Percentiles rank a stretch among this genome's conserved stretches.
Conservation (phyloP, 805 yeast genomes). For the Metschnikowia lunata region DNA sequence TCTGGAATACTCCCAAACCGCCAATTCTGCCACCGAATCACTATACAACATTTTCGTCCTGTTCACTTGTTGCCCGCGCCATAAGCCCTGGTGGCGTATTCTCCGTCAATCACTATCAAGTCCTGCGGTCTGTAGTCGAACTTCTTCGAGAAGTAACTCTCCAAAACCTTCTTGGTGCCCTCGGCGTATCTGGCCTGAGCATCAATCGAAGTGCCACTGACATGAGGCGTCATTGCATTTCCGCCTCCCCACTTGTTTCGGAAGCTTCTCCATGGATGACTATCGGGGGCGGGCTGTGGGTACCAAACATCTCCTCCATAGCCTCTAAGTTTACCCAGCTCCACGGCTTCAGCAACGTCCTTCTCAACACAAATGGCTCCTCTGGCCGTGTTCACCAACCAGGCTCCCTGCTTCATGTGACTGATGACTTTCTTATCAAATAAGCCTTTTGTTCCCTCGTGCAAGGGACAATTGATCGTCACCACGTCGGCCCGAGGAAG, state of each 20-base stretch:
- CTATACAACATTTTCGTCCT: too few relatives aligned
- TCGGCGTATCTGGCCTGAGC: constrained; percentile 72
- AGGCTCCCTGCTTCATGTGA: constrained; percentile 69
- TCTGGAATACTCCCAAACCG: too few relatives aligned
- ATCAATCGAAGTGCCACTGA: constrained; percentile 74
- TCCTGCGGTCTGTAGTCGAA: constrained; percentile 73
- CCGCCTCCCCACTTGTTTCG: constrained; percentile 58
- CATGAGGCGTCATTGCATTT: constrained; percentile 83
- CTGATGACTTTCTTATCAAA: constrained; percentile 62
- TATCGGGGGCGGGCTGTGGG: constrained; percentile 78
- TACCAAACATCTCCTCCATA: constrained; percentile 86
- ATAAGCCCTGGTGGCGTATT: constrained; percentile 69
- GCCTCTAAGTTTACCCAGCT: constrained; percentile 65
- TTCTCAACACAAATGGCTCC: constrained; percentile 74
- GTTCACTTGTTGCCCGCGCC: constrained; percentile 42
- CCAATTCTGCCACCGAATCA: too few relatives aligned
- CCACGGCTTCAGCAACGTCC: constrained; percentile 72
- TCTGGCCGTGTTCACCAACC: constrained; percentile 75
- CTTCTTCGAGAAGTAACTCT: constrained; percentile 57
- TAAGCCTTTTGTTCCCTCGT: constrained; percentile 62
- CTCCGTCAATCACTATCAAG: constrained; percentile 65
- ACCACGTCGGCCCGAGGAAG: constrained; percentile 67
- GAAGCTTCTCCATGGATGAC: constrained; percentile 76
- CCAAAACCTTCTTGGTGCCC: constrained; percentile 64
- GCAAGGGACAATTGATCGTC: constrained; percentile 74